Evolutionary conservation across 2,329 filamentous ascomycete species (phyloP).

Genomic region (Penicillium rolfsii): DNA sequence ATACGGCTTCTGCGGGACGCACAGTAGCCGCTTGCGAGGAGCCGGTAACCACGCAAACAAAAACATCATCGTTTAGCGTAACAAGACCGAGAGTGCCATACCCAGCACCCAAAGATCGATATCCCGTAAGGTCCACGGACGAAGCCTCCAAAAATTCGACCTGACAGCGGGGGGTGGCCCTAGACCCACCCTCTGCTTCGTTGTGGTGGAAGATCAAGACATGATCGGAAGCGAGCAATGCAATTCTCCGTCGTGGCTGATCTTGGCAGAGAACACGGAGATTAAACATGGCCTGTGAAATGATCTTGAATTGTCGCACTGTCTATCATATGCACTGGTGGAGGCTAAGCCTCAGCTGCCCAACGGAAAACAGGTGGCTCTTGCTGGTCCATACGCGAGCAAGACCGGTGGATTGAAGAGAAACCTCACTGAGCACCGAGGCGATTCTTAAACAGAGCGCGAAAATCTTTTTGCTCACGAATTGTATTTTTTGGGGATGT

Average conservation of each 20-base stretch:
- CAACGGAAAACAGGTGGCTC: neutral
- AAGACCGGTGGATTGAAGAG: neutral
- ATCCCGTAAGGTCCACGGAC: conserved; percentile 71
- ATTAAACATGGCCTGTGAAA: conserved; percentile 50
- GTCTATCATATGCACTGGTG: conserved; percentile 7
- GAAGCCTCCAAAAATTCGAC: conserved; percentile 77
- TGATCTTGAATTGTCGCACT: neutral
- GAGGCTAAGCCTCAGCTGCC: conserved; percentile 10
- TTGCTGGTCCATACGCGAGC: conserved; percentile 4
- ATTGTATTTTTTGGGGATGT: neutral
- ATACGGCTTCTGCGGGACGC: conserved; percentile 83
- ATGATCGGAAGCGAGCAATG: conserved; percentile 77
- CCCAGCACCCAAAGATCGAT: conserved; percentile 75
- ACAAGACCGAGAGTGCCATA: conserved; percentile 89
- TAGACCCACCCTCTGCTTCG: conserved; percentile 60
- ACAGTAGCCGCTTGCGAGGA: conserved; percentile 78
- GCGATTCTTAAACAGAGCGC: neutral
- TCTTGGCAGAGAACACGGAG: conserved; percentile 85
- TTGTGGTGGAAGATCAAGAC: conserved; percentile 84
- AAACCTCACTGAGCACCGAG: neutral
- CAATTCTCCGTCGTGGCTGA: conserved; percentile 83
- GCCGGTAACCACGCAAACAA: conserved; percentile 84
- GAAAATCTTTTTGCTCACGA: neutral
- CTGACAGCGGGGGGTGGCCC: conserved; percentile 69
- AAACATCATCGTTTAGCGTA: conserved; percentile 80